Conservation (phyloP, 306 rosid genomes). For the Arachis hypogaea region DNA sequence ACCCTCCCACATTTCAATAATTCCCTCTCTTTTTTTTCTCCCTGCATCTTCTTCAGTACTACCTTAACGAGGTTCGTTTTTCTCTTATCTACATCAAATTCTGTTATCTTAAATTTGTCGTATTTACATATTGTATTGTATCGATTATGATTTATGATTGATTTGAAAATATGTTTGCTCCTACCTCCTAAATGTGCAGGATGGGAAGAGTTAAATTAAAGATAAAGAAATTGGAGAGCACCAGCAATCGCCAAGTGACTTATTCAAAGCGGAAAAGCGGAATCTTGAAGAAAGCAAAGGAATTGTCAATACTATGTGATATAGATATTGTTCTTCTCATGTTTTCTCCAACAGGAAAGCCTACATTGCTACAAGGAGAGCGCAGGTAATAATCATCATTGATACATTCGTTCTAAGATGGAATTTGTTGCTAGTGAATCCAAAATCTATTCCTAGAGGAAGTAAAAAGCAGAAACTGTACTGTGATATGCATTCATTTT, state of each 20-base stretch:
- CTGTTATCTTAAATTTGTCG: no score
- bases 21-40: not conserved
- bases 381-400: slow-evolving; percentile 52
- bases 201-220: slow-evolving; percentile 88
- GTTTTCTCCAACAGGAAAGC: slow-evolving; percentile 80
- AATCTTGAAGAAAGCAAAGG: slow-evolving; percentile 77
- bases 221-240: slow-evolving; percentile 80
- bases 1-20: slow-evolving; percentile 22
- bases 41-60: not conserved
- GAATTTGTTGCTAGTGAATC: slow-evolving; percentile 8
- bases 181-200: slow-evolving; percentile 46
- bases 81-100: not conserved
- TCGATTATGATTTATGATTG: no score
- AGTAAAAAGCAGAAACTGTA: slow-evolving; percentile 2
- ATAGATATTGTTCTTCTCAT: slow-evolving; percentile 68
- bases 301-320: slow-evolving; percentile 74
- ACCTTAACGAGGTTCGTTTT: slow-evolving; percentile 34
- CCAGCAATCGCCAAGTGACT: slow-evolving; percentile 70
- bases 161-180: not conserved
- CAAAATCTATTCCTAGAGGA: not conserved
- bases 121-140: no score
- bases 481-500: slow-evolving; percentile 19
- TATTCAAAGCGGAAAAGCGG: slow-evolving; percentile 74
- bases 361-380: slow-evolving; percentile 70
- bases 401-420: not conserved